Evolutionary conservation across 768 basidiomycete genomes (phyloP).

Genomic region (Russula sp.): DNA sequence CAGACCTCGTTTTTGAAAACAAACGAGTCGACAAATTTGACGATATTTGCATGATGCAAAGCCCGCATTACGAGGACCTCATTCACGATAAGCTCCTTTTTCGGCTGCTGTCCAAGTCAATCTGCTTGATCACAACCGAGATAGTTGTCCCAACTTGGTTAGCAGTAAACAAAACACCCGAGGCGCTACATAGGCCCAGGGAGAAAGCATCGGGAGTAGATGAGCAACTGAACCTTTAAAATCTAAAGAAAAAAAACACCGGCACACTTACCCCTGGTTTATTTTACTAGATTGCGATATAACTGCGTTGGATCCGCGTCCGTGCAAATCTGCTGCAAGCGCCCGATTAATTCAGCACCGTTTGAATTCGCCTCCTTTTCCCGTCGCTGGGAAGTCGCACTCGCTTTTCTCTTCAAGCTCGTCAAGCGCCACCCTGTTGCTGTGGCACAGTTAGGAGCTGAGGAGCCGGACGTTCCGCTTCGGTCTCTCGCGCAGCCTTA

Average conservation of each 20-base stretch:
- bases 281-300: conserved; percentile 94
- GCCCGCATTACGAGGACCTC: conserved; percentile 99
- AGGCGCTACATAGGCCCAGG: conserved; percentile 55
- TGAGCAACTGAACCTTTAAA: conserved; percentile 8
- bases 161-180: conserved; percentile 96
- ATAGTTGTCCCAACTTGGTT: conserved; percentile 94
- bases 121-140: conserved; percentile 98
- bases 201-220: too few relatives aligned
- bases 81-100: conserved; percentile 99
- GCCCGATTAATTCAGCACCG: conserved; percentile 86
- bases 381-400: conserved; percentile 74
- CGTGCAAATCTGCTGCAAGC: conserved; percentile 91
- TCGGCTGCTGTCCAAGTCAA: conserved; percentile 99
- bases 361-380: conserved; percentile 60
- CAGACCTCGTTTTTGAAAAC: conserved; percentile 96
- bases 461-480: conserved; percentile 37
- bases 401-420: conserved; percentile 61
- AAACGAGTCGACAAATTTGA: conserved; percentile 99
- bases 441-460: conserved; percentile 35
- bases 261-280: conserved; percentile 82
- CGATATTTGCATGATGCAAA: conserved; percentile 95
- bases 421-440: conserved; percentile 59
- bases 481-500: conserved; percentile 61
- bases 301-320: conserved; percentile 95
- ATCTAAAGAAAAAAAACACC: not conserved